These are phyloP conservation scores for Cladophialophora exuberans DNA, from an alignment of 2,329 filamentous ascomycete genomes.

Conservation along the genomic window DNA sequence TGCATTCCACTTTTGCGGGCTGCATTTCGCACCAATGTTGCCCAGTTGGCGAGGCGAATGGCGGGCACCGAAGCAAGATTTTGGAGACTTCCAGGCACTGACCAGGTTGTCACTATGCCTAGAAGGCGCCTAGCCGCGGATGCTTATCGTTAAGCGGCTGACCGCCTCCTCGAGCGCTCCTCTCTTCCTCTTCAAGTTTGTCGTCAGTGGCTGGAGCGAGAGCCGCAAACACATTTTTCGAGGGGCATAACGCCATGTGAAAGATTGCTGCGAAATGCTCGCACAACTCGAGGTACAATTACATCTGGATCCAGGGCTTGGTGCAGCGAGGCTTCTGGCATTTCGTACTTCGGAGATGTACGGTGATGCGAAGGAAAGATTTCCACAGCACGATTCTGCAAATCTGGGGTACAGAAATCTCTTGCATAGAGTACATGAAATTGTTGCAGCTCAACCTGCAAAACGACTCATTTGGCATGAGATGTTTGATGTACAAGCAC, in stretches of 20 bases:
- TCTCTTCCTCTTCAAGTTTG: too few species aligned
- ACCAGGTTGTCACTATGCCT: constrained; percentile 1
- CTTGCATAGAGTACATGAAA: neutral
- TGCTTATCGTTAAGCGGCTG: constrained; percentile 10
- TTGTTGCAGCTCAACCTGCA: too few species aligned
- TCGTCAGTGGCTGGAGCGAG: constrained; percentile 7
- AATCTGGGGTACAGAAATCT: neutral
- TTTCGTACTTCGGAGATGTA: neutral
- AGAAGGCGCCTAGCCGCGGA: constrained; percentile 6
- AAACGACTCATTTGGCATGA: too few species aligned
- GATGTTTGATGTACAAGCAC: too few species aligned
- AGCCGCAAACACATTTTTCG: neutral
- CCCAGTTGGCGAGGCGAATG: constrained; percentile 8
- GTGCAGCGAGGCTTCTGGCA: too few species aligned
- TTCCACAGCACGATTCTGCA: neutral
- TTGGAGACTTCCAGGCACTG: too few species aligned
- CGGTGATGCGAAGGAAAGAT: neutral
- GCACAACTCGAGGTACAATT: too few species aligned
- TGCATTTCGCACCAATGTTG: neutral
- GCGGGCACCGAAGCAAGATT: constrained; percentile 10
- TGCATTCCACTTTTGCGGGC: constrained; percentile 16
- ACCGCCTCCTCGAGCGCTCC: neutral
- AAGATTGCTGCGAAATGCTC: too few species aligned
- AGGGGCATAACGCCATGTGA: too few species aligned
- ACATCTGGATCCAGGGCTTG: too few species aligned